Conservation (phyloP, 371 early-diverging fungal species). For the Funneliformis caledonium region DNA sequence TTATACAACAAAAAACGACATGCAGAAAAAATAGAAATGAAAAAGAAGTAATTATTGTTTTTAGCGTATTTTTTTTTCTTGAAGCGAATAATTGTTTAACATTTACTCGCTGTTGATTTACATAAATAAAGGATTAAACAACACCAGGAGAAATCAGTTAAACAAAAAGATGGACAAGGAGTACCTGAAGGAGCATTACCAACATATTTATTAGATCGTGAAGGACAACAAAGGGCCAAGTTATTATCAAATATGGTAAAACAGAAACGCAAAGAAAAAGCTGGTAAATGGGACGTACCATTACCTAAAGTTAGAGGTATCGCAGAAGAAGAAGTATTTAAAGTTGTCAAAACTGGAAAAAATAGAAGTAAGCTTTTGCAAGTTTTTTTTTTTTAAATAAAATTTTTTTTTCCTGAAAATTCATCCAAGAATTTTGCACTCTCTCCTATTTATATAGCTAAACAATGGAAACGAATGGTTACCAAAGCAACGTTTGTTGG, state of each 20-base stretch:
- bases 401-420: neutral
- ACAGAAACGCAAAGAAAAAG: slow-evolving; percentile 99
- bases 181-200: slow-evolving; percentile 97
- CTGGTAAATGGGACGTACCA: slow-evolving; percentile 99
- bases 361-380: slow-evolving; percentile 62
- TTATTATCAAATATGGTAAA: slow-evolving; percentile 99
- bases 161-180: slow-evolving; percentile 86
- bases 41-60: slow-evolving; percentile 82
- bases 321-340: slow-evolving; percentile 99
- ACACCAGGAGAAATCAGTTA: slow-evolving; percentile 95
- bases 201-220: slow-evolving; percentile 99
- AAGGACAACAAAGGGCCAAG: slow-evolving; percentile 95
- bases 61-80: neutral
- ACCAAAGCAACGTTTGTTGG: slow-evolving; percentile 99
- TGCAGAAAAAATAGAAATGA: slow-evolving; percentile 99
- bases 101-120: neutral
- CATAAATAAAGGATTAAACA: slow-evolving; percentile 76
- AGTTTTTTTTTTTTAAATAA: neutral
- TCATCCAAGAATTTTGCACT: neutral
- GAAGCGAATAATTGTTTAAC: neutral
- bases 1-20: slow-evolving; percentile 98
- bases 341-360: slow-evolving; percentile 98
- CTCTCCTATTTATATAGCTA: slow-evolving; percentile 51
- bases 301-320: slow-evolving; percentile 98
- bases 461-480: slow-evolving; percentile 99